Evolutionary conservation across 2,329 filamentous ascomycete genomes (phyloP).

Genomic region (Venturia aucupariae): DNA sequence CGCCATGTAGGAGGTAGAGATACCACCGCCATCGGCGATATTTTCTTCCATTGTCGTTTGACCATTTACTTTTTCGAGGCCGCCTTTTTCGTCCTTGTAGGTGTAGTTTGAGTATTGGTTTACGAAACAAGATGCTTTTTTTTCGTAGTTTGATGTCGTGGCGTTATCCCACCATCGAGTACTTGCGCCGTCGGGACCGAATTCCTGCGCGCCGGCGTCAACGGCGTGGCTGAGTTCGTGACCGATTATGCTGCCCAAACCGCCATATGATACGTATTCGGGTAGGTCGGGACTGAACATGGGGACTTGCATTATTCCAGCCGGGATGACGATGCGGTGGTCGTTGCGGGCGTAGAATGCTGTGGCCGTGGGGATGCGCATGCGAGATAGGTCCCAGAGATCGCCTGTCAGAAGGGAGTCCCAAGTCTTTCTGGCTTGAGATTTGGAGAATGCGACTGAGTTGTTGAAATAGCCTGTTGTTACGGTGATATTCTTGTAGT

Average conservation of each 20-base stretch:
- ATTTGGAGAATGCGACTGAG: constrained; percentile 39
- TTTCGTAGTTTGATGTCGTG: constrained; percentile 49
- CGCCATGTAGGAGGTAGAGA: constrained; percentile 53
- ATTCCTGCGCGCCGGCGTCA: constrained; percentile 55
- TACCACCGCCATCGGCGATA: constrained; percentile 60
- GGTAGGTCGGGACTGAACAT: constrained; percentile 55
- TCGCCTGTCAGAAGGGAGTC: constrained; percentile 49
- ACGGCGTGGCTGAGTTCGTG: constrained; percentile 64
- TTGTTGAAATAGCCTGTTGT: constrained; percentile 48
- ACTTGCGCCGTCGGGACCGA: constrained; percentile 51
- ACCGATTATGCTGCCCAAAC: constrained; percentile 56
- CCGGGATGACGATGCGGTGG: constrained; percentile 61
- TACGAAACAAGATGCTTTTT: constrained; percentile 55
- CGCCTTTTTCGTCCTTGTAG: constrained; percentile 25
- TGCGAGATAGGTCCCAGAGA: constrained; percentile 50
- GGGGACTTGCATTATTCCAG: constrained; percentile 61
- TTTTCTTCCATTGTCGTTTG: constrained; percentile 51
- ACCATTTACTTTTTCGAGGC: background rate
- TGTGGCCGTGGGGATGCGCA: constrained; percentile 44
- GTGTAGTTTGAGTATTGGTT: constrained; percentile 56
- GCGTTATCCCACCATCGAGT: constrained; percentile 59
- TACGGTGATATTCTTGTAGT: background rate
- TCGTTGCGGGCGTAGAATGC: constrained; percentile 51
- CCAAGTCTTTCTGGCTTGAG: constrained; percentile 44
- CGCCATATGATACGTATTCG: constrained; percentile 57